These are phyloP conservation scores for Ascoidea tarda DNA, from an alignment of 805 yeast species.

Conservation along the genomic window DNA sequence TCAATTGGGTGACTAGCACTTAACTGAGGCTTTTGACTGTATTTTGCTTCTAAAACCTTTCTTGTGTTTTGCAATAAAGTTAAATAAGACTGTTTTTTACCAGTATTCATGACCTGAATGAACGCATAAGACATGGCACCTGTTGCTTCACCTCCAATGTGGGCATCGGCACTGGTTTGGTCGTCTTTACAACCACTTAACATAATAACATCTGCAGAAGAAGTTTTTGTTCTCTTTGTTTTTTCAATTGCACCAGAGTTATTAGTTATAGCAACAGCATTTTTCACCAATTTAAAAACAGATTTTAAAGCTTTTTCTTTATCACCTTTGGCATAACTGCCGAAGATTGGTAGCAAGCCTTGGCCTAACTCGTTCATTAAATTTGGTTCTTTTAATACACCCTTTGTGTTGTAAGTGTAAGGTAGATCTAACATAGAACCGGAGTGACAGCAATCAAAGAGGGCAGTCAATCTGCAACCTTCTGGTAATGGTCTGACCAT, in stretches of 20 bases:
- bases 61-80: constrained; percentile 50
- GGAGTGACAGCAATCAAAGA: constrained; percentile 64
- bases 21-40: constrained; percentile 62
- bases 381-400: constrained; percentile 59
- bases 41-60: constrained; percentile 38
- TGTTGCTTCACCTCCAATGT: constrained; percentile 46
- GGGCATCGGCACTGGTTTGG: constrained; percentile 48
- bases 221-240: constrained; percentile 33
- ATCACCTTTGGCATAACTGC: constrained; percentile 39
- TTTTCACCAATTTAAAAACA: constrained; percentile 9
- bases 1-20: constrained; percentile 60
- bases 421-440: constrained; percentile 68
- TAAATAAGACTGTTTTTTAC: constrained; percentile 44
- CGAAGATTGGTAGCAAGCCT: constrained; percentile 40
- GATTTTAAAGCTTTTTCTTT: constrained; percentile 22
- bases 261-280: constrained; percentile 5
- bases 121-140: constrained; percentile 71
- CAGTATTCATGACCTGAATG: constrained; percentile 37
- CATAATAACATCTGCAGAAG: constrained; percentile 54
- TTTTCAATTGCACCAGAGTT: constrained; percentile 14
- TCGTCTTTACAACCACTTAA: constrained; percentile 61
- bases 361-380: constrained; percentile 51
- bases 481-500: constrained; percentile 48
- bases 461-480: constrained; percentile 55
- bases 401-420: constrained; percentile 55